Percentiles rank a stretch among this genome's conserved stretches.
Conservation (phyloP, 257 asterid species). For the Thymus quinquecostatus region DNA sequence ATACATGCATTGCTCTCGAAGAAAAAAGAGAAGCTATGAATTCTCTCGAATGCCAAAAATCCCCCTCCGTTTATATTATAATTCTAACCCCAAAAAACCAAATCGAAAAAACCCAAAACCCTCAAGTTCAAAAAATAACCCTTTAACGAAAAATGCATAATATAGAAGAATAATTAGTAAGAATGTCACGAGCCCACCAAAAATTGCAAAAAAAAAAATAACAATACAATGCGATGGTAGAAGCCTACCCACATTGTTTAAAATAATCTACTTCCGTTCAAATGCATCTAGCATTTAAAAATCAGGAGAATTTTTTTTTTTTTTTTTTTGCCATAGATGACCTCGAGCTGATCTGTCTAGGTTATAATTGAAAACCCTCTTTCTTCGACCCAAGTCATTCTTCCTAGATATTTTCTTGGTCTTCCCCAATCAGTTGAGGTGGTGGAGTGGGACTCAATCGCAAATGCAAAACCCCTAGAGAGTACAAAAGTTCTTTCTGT, state of each 20-base stretch:
- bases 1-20: constrained; percentile 28
- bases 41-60: too few species aligned
- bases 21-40: constrained; percentile 16
- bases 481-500: too few species aligned
- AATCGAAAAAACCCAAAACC: constrained; percentile 52
- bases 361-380: too few species aligned
- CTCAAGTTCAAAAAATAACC: constrained; percentile 39
- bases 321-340: too few species aligned
- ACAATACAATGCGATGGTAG: constrained; percentile 43
- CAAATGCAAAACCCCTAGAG: too few species aligned
- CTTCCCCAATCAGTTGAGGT: too few species aligned
- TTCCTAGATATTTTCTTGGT: too few species aligned
- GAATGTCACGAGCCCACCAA: constrained; percentile 24
- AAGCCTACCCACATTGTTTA: constrained; percentile 54
- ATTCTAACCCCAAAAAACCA: constrained; percentile 35
- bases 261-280: constrained; percentile 35
- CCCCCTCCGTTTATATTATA: constrained; percentile 30
- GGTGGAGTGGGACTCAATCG: too few species aligned
- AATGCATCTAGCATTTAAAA: constrained; percentile 50
- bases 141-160: constrained; percentile 15
- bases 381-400: too few species aligned
- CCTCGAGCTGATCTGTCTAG: constrained; percentile 36
- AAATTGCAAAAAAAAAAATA: constrained; percentile 20
- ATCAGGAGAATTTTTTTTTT: constrained; percentile 25
- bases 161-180: constrained; percentile 30